These are phyloP conservation scores for Pichia sp. DNA, from an alignment of 1,139 yeast species.

Conservation along the genomic window DNA sequence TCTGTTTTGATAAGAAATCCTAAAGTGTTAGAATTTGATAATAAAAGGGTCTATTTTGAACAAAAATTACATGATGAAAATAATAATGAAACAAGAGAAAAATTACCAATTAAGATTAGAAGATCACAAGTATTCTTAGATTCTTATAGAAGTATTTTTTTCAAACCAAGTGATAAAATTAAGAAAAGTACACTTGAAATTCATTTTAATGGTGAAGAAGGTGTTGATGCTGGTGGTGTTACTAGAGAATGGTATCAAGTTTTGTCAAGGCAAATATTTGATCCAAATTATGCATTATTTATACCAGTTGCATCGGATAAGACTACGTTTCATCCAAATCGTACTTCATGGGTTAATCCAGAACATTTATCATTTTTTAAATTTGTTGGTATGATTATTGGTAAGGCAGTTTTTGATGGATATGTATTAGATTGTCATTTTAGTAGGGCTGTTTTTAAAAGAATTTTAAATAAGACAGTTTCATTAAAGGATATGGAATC, in stretches of 20 bases:
- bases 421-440: constrained; percentile 91
- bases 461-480: constrained; percentile 73
- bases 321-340: constrained; percentile 92
- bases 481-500: constrained; percentile 93
- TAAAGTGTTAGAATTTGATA: constrained; percentile 87
- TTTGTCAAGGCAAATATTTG: constrained; percentile 88
- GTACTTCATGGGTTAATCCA: constrained; percentile 89
- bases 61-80: constrained; percentile 53
- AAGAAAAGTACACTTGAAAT: constrained; percentile 70
- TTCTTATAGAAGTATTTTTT: constrained; percentile 78
- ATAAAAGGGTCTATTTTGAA: constrained; percentile 81
- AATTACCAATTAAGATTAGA: constrained; percentile 61
- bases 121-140: constrained; percentile 91
- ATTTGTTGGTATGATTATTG: constrained; percentile 89
- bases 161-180: constrained; percentile 72
- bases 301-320: constrained; percentile 89
- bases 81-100: constrained; percentile 35
- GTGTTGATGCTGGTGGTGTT: constrained; percentile 98
- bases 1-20: constrained; percentile 86
- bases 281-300: constrained; percentile 91
- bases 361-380: constrained; percentile 90
- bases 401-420: constrained; percentile 87
- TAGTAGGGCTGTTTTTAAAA: constrained; percentile 89
- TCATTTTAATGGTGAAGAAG: constrained; percentile 85
- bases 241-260: constrained; percentile 98